Percentiles rank a stretch among this genome's conserved stretches.
Conservation (phyloP, 1,284 basidiomycete genomes). For the Marasmius tenuissimus region DNA sequence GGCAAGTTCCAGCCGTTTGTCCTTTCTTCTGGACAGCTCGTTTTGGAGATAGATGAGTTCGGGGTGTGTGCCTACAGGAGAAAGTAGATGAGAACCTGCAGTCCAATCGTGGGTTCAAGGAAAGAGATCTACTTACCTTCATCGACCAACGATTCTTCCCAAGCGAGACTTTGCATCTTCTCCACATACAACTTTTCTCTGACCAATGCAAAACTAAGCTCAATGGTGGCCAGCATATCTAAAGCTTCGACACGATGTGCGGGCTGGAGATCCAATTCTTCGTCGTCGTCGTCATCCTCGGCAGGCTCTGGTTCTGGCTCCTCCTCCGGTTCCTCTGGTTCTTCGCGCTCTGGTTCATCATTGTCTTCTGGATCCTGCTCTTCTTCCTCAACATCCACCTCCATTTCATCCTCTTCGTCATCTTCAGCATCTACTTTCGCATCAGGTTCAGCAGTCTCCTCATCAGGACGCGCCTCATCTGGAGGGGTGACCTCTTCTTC, state of each 20-base stretch:
- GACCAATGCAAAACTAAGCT: slow-evolving; percentile 75
- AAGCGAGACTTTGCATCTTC: slow-evolving; percentile 78
- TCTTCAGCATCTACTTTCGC: slow-evolving; percentile 11
- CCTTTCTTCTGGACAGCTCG: slow-evolving; percentile 70
- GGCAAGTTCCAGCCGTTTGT: slow-evolving; percentile 73
- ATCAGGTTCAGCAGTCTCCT: not conserved
- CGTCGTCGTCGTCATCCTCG: slow-evolving; percentile 39
- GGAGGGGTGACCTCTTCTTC: not conserved
- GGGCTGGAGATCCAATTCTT: slow-evolving; percentile 67
- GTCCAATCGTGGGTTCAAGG: slow-evolving; percentile 7
- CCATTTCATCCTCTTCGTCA: slow-evolving; percentile 15
- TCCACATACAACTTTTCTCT: slow-evolving; percentile 77
- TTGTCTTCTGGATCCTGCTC: slow-evolving; percentile 18
- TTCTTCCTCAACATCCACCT: slow-evolving; percentile 21
- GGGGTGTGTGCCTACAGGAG: slow-evolving; percentile 68
- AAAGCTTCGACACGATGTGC: slow-evolving; percentile 78
- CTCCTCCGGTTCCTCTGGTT: slow-evolving; percentile 14
- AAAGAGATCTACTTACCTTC: slow-evolving; percentile 47
- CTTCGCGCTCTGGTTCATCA: slow-evolving; percentile 19
- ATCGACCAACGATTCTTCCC: slow-evolving; percentile 71
- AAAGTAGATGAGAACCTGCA: slow-evolving; percentile 6
- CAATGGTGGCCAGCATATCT: slow-evolving; percentile 74
- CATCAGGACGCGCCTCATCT: not conserved
- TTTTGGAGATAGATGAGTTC: slow-evolving; percentile 78
- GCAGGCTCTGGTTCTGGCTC: slow-evolving; percentile 32